Evolutionary conservation across 495 filamentous ascomycete genomes (phyloP).

Genomic region (Apodospora peruviana): DNA sequence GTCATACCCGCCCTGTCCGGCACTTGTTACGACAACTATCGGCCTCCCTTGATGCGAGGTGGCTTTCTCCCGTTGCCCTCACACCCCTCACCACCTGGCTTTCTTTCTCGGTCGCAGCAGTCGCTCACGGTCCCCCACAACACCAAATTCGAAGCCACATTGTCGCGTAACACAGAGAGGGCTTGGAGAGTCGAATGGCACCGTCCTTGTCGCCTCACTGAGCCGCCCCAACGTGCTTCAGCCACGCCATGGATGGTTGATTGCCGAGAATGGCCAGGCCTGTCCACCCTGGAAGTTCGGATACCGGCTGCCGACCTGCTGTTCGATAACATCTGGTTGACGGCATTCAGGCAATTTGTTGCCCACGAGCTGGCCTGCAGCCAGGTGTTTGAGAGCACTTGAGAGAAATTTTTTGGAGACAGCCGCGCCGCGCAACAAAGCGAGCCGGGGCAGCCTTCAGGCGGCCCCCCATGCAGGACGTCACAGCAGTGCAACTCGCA

Average conservation of each 20-base stretch:
- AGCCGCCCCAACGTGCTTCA: conserved; percentile 11
- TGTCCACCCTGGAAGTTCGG: not conserved
- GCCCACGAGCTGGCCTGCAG: not conserved
- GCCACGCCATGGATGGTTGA: not conserved
- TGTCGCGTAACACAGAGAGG: conserved; percentile 2
- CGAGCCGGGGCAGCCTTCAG: not conserved
- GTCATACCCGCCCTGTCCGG: not conserved
- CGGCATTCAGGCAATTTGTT: not conserved
- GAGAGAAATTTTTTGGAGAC: no score
- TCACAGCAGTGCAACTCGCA: not conserved
- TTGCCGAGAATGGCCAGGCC: not conserved
- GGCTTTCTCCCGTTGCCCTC: not conserved
- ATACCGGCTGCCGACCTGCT: not conserved
- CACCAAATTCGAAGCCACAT: no score
- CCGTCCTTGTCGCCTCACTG: not conserved
- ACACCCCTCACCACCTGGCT: not conserved
- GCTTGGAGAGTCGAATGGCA: conserved; percentile 3
- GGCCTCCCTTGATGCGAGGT: not conserved
- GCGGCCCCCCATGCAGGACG: conserved; percentile 4
- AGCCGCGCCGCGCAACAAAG: not conserved
- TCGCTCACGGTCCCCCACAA: no score
- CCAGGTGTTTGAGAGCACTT: not conserved
- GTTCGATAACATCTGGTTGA: not conserved
- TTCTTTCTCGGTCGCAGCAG: no score
- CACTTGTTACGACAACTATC: not conserved